These are phyloP conservation scores for Trichoderma breve DNA, from an alignment of 2,329 filamentous ascomycete genomes.

Conservation along the genomic window DNA sequence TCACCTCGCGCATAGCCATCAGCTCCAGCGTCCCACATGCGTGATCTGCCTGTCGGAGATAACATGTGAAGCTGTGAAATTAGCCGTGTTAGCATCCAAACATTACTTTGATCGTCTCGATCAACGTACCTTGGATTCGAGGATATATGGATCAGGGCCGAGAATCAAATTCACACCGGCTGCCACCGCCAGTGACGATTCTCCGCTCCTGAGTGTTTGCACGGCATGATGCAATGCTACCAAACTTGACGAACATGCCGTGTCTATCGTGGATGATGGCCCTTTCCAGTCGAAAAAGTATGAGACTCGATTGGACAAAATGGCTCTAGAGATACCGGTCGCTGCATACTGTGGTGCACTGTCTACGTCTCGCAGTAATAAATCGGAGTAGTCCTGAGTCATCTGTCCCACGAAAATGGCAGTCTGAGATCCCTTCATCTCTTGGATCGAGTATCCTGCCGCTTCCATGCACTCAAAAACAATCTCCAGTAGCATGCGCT, in stretches of 20 bases:
- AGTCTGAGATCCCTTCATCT: neutral
- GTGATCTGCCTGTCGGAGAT: constrained; percentile 34
- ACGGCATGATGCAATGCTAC: neutral
- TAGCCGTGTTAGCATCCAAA: neutral
- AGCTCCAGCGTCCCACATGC: constrained; percentile 27
- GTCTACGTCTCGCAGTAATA: neutral
- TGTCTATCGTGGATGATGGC: neutral
- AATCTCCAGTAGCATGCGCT: neutral
- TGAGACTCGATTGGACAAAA: neutral
- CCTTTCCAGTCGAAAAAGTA: neutral
- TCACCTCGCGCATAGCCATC: constrained; percentile 11
- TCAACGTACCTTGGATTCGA: neutral
- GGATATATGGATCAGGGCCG: neutral
- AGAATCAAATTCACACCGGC: neutral
- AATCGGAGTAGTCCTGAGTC: neutral
- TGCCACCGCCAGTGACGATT: neutral
- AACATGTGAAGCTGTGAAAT: constrained; percentile 30
- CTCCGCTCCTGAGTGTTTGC: neutral
- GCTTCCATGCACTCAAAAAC: neutral
- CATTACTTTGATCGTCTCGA: neutral
- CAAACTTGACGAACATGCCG: neutral
- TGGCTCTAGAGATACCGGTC: neutral
- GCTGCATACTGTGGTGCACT: neutral
- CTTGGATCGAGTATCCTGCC: neutral
- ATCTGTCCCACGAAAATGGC: neutral